Evolutionary conservation across 139 green algal genomes (phyloP).

Genomic region (Coelastrella sp.): DNA sequence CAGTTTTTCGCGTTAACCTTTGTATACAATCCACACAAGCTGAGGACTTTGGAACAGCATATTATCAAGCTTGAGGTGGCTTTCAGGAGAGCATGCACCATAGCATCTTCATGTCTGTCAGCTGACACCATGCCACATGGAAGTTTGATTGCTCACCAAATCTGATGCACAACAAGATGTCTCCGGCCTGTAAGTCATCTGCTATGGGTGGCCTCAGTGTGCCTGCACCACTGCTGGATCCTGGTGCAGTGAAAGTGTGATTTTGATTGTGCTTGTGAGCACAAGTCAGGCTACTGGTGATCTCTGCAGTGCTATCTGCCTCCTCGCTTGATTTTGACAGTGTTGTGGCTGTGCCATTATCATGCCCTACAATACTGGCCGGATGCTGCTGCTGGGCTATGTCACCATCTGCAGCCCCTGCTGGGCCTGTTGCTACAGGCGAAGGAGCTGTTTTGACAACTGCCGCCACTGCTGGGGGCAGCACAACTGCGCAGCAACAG

Average conservation of each 20-base stretch:
- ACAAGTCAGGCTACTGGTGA: slow-evolving; percentile 4
- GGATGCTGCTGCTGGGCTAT: background rate
- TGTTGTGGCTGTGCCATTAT: background rate
- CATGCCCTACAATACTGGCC: background rate
- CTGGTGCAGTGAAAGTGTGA: background rate
- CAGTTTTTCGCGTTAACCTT: no score
- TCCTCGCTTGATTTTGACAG: background rate
- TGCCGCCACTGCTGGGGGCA: slow-evolving; percentile 3
- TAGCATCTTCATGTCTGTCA: background rate
- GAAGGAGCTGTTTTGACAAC: background rate
- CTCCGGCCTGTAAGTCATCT: slow-evolving; percentile 41
- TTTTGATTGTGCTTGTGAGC: background rate
- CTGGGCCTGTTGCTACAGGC: background rate
- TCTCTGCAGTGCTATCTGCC: slow-evolving; percentile 5
- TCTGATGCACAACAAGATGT: slow-evolving; percentile 52
- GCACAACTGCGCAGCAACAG: background rate
- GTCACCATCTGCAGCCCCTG: background rate
- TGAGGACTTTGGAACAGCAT: no score
- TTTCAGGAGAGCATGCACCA: no score
- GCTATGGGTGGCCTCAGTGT: slow-evolving; percentile 53
- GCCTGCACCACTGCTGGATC: slow-evolving; percentile 20
- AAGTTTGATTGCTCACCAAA: slow-evolving; percentile 39
- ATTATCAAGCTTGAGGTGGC: no score
- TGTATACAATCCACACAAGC: no score
- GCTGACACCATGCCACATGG: background rate